Percentiles rank a stretch among this genome's conserved stretches.
These are phyloP conservation scores for Pelargonium australe DNA, from an alignment of 441 rosid genomes.

Conservation along the genomic window DNA sequence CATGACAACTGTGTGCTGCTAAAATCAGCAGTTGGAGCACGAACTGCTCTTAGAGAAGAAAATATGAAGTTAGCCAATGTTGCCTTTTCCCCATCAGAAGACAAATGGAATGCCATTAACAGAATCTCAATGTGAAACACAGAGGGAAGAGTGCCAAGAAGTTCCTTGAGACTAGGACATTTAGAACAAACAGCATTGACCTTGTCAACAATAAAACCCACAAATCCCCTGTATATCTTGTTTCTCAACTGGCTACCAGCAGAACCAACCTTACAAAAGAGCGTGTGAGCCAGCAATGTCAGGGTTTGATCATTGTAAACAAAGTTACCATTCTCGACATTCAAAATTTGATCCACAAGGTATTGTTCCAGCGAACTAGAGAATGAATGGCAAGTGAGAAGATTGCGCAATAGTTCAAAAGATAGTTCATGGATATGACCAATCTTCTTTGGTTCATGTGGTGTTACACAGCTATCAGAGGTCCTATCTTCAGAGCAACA, in stretches of 20 bases:
- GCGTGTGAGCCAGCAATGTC: constrained; percentile 65
- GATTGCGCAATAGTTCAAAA: constrained; percentile 72
- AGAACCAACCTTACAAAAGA: constrained; percentile 57
- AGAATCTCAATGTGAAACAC: constrained; percentile 91
- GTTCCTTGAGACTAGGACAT: constrained; percentile 54
- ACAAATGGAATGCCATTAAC: constrained; percentile 90
- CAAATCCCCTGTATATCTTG: constrained; percentile 55
- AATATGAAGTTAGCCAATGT: constrained; percentile 51
- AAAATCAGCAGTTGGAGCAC: constrained; percentile 40
- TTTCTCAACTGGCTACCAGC: constrained; percentile 70
- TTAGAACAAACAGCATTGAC: constrained; percentile 43
- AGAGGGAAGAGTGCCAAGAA: constrained; percentile 77
- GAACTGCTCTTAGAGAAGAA: constrained; percentile 45
- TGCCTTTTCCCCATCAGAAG: constrained; percentile 70
- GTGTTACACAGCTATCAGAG: constrained; percentile 42
- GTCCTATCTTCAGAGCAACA: constrained; percentile 43
- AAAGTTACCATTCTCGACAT: constrained; percentile 62
- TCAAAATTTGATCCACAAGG: constrained; percentile 70
- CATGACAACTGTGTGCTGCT: constrained; percentile 55
- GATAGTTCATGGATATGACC: constrained; percentile 52
- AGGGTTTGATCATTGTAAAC: constrained; percentile 74
- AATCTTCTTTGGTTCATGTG: constrained; percentile 59
- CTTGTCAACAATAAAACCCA: constrained; percentile 58
- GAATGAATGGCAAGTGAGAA: constrained; percentile 54
- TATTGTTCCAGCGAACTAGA: constrained; percentile 69